A percentile compares a stretch with the other conserved stretches of the same genome.
These are phyloP conservation scores for Trichoderma koningiopsis DNA, from an alignment of 2,329 filamentous ascomycete species.

Conservation along the genomic window DNA sequence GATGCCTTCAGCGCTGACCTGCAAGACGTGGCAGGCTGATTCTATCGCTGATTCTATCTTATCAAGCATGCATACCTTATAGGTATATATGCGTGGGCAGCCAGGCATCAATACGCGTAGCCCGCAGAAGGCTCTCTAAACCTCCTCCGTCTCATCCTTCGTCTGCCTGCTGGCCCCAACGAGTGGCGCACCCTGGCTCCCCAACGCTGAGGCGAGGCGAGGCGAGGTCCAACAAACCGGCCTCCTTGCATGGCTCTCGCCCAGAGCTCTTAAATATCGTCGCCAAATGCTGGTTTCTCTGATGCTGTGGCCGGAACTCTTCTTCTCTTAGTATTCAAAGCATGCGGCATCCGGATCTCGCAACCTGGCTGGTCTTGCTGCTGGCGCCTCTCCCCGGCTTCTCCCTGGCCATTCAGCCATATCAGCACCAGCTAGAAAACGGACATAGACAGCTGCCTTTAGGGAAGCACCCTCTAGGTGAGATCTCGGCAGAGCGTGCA, in stretches of 20 bases:
- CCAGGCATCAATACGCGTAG: not conserved
- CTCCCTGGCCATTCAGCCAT: not conserved
- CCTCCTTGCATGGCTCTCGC: not conserved
- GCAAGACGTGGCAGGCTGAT: not conserved
- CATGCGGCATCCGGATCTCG: constrained; percentile 8
- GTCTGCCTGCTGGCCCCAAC: not conserved
- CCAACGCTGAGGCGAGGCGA: constrained; percentile 13
- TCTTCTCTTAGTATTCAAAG: not conserved
- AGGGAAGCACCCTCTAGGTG: constrained; percentile 8
- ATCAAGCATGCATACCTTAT: not conserved
- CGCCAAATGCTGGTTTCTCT: not conserved
- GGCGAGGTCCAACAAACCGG: not conserved
- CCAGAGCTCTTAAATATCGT: not conserved
- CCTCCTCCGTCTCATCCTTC: not conserved
- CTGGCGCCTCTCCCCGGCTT: not conserved
- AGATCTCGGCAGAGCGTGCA: not conserved
- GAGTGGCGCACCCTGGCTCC: not conserved
- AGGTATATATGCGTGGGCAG: not conserved
- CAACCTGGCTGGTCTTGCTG: constrained; percentile 2
- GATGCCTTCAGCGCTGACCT: not conserved
- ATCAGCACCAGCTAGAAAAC: not conserved
- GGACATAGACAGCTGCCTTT: not conserved
- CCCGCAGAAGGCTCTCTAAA: not conserved
- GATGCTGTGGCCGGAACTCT: not conserved
- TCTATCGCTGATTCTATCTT: not conserved